phyloP scores from a whole-genome alignment of 2,329 filamentous ascomycete genomes.

The Phaeophleospora eucalypticola region DNA sequence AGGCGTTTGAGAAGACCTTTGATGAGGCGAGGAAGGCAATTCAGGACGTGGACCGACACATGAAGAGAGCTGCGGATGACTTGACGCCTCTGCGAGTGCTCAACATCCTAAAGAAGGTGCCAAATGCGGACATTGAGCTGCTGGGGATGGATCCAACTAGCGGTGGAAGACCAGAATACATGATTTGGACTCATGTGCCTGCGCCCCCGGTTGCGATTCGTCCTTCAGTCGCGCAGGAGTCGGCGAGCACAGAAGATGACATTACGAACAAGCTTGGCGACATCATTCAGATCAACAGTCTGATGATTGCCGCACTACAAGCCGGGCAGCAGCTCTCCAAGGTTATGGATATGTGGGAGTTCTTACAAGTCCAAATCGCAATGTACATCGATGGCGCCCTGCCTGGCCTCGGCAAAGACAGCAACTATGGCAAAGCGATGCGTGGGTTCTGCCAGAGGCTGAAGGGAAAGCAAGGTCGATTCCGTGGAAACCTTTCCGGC shows the following conservation, averaged over 20 bases:
- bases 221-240: conserved; percentile 89
- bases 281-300: conserved; percentile 86
- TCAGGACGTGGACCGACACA: conserved; percentile 80
- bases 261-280: conserved; percentile 95
- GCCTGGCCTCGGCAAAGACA: conserved; percentile 77
- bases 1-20: conserved; percentile 82
- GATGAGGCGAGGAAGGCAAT: conserved; percentile 71
- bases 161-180: conserved; percentile 90
- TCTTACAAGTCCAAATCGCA: conserved; percentile 87
- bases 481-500: conserved; percentile 92
- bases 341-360: conserved; percentile 98
- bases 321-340: conserved; percentile 82
- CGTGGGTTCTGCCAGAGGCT: conserved; percentile 91
- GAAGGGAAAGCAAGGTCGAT: conserved; percentile 96
- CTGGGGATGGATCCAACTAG: conserved; percentile 74
- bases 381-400: conserved; percentile 98
- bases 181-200: conserved; percentile 94
- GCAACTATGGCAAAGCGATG: conserved; percentile 80
- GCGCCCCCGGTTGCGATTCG: conserved; percentile 91
- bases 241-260: conserved; percentile 91
- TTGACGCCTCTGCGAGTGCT: conserved; percentile 83
- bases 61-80: conserved; percentile 90
- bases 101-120: conserved; percentile 87
- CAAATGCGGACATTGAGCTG: conserved; percentile 80
- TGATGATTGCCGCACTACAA: conserved; percentile 76